These are phyloP conservation scores for Tothia fuscella DNA, from an alignment of 2,329 filamentous ascomycete genomes.

Conservation along the genomic window DNA sequence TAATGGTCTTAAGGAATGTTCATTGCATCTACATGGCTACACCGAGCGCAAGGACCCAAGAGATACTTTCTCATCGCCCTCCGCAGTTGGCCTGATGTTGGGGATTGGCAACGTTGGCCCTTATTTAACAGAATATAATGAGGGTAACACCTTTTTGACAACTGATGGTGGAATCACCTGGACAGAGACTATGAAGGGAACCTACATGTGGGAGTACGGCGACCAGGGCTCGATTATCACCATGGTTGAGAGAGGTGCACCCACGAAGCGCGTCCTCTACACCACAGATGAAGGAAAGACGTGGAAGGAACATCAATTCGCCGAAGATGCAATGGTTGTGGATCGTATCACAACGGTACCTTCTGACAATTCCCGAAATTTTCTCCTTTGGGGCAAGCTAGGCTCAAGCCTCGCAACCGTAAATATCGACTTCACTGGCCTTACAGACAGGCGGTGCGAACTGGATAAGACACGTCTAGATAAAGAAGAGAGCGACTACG, in stretches of 20 bases:
- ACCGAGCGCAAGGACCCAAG: constrained; percentile 74
- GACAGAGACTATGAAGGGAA: constrained; percentile 74
- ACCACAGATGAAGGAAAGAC: constrained; percentile 67
- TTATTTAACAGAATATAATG: constrained; percentile 51
- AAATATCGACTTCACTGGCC: constrained; percentile 78
- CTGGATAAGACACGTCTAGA: constrained; percentile 49
- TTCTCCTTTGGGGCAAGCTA: constrained; percentile 72
- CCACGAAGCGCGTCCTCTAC: constrained; percentile 61
- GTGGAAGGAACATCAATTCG: constrained; percentile 69
- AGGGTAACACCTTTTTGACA: constrained; percentile 84
- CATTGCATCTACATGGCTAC: constrained; percentile 88
- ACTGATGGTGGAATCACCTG: constrained; percentile 82
- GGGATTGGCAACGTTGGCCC: constrained; percentile 83
- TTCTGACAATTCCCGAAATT: constrained; percentile 81
- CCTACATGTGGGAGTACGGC: constrained; percentile 87
- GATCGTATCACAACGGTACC: constrained; percentile 77
- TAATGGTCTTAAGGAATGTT: constrained; percentile 51
- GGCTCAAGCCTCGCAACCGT: constrained; percentile 51
- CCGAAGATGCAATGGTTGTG: constrained; percentile 52
- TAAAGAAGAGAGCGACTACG: constrained; percentile 56
- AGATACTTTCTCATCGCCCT: constrained; percentile 78
- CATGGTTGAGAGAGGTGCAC: constrained; percentile 60
- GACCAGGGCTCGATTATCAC: constrained; percentile 91
- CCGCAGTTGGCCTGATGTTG: constrained; percentile 83
- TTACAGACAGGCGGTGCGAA: constrained; percentile 62